These are phyloP conservation scores for Globisporangium apiculatum DNA, from an alignment of 352 stramenopile genomes.

Conservation along the genomic window DNA sequence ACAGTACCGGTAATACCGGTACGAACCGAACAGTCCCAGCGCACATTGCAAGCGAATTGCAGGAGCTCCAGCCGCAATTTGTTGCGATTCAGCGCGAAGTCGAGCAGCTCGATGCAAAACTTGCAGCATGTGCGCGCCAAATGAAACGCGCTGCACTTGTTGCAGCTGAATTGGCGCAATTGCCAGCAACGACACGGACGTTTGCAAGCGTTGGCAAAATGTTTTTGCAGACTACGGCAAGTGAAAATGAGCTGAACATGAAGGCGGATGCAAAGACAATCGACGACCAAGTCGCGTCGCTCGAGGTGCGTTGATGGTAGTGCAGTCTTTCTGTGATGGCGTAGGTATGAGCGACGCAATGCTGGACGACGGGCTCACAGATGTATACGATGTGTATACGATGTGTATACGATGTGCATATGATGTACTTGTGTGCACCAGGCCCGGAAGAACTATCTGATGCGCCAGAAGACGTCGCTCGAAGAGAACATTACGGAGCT, in stretches of 20 bases:
- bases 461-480: slow-evolving; percentile 68
- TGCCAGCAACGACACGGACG: slow-evolving; percentile 53
- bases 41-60: slow-evolving; percentile 67
- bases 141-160: slow-evolving; percentile 75
- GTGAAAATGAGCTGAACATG: slow-evolving; percentile 50
- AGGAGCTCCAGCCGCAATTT: slow-evolving; percentile 78
- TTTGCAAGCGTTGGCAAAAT: slow-evolving; percentile 82
- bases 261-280: slow-evolving; percentile 50
- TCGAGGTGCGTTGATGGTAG: slow-evolving; percentile 32
- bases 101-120: slow-evolving; percentile 72
- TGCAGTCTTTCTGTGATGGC: neutral
- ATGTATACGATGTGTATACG: too few species aligned
- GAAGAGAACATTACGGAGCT: slow-evolving; percentile 84
- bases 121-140: slow-evolving; percentile 45
- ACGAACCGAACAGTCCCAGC: slow-evolving; percentile 34
- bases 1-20: too few species aligned
- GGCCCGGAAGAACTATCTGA: slow-evolving; percentile 76
- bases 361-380: too few species aligned
- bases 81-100: slow-evolving; percentile 69
- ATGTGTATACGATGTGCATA: too few species aligned
- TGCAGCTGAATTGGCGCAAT: slow-evolving; percentile 57
- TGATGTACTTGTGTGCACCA: slow-evolving; percentile 3
- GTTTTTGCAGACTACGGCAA: slow-evolving; percentile 55
- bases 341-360: too few species aligned
- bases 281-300: slow-evolving; percentile 60